Evolutionary conservation across 2,329 filamentous ascomycete species (phyloP), one percentile per base, ranked within the genome.

Genomic region (Karstenula rhodostoma): DNA sequence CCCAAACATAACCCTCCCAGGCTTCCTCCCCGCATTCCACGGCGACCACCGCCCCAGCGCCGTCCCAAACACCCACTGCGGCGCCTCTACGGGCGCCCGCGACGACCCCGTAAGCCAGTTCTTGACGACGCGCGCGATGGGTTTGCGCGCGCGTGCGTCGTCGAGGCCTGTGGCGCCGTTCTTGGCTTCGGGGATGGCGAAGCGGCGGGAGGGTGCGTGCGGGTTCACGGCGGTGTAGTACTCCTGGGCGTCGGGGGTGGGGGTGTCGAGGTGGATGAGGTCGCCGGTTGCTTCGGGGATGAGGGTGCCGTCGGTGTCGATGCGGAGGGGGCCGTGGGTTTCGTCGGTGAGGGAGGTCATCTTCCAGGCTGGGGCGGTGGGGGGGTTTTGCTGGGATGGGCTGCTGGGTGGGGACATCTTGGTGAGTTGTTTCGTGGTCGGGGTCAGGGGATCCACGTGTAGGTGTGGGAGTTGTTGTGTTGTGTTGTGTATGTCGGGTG

Each of bases 121-220:
- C 50, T 48, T 54, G 27, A 54, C 3, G 27, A 54, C 29, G 19
- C 48, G 42, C 10, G 2, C 2, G 1, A 54, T 9, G 4, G 48
- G 22, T 35, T 58, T 58, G 13, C 42, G 37, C 5, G 29, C 50
- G n/a, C 63, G 60, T 25, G 63, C 46, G 46, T 56, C 37, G 2
- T 65, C 52, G 22, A 54, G 27, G 29, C 52, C 58, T 19, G 57
- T 62, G 5, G 55, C 65, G 8, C 63, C 58, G 42, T 64, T 66
- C 44, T 64, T 62, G 8, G 51, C 29, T 32, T 66, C 59, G 15
- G 58, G 58, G 4, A 62, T 43, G 9, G 55, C 15, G 13, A 60
- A 29, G 0, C 15, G 37, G 23, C 22, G 33, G n/a, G 17, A 9
- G 1, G 1, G 1, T 2, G 49, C 49, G 22, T 40, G 22, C 4